These are phyloP conservation scores for Iris macrosiphon DNA, from an alignment of 106 monocot species.

Conservation along the genomic window DNA sequence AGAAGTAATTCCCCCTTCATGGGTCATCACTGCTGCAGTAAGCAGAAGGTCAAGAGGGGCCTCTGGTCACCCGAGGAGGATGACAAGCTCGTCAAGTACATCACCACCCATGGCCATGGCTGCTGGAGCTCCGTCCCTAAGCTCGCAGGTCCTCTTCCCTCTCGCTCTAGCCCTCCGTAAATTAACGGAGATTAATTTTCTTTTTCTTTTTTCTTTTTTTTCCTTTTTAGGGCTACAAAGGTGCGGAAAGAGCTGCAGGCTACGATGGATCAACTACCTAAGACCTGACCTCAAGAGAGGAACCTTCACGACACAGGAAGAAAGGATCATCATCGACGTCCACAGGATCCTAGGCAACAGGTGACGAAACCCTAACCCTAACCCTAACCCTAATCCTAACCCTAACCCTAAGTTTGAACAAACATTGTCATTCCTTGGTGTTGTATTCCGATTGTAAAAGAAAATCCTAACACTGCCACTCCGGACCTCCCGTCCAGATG, in stretches of 20 bases:
- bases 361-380: constrained; percentile 24
- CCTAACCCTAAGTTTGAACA: too few species aligned
- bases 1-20: too few species aligned
- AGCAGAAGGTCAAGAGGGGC: constrained; percentile 78
- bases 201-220: neutral
- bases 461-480: neutral
- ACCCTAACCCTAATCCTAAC: too few species aligned
- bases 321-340: constrained; percentile 69
- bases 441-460: neutral
- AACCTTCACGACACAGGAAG: constrained; percentile 53
- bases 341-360: constrained; percentile 79
- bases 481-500: constrained; percentile 28
- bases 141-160: constrained; percentile 34
- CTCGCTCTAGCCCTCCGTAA: neutral
- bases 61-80: constrained; percentile 71
- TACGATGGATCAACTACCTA: constrained; percentile 72
- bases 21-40: constrained; percentile 86
- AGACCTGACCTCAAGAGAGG: constrained; percentile 73
- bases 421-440: neutral
- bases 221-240: constrained; percentile 48
- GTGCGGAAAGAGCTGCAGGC: constrained; percentile 73
- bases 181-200: neutral
- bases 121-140: constrained; percentile 73
- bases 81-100: constrained; percentile 44
- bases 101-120: constrained; percentile 62